A percentile compares a stretch with the other conserved stretches of the same genome.
Conservation (phyloP, 768 basidiomycete genomes). For the Leucogyrophana mollusca region DNA sequence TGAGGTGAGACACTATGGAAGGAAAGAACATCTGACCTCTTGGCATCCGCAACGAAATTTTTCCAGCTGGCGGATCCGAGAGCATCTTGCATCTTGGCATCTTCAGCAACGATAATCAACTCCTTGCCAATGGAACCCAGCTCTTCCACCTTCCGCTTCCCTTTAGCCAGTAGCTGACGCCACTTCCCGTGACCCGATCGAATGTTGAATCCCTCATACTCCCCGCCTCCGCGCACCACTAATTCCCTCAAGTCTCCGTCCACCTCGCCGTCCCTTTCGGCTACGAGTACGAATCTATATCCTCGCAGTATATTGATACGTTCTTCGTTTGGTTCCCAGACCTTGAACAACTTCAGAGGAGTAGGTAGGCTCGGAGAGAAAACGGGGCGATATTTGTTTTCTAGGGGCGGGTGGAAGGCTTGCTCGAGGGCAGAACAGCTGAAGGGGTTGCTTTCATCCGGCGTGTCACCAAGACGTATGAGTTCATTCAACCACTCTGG, state of each 20-base stretch:
- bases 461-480: conserved; percentile 45
- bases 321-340: conserved; percentile 71
- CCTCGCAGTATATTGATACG: conserved; percentile 52
- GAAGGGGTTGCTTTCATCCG: conserved; percentile 30
- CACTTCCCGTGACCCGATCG: conserved; percentile 47
- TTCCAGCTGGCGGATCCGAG: conserved; percentile 57
- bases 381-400: conserved; percentile 56
- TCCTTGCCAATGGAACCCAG: conserved; percentile 33
- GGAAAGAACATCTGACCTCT: conserved; percentile 37
- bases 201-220: conserved; percentile 62
- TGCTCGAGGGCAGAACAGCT: conserved; percentile 45
- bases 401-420: conserved; percentile 46
- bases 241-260: conserved; percentile 52
- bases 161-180: conserved; percentile 50
- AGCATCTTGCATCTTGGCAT: conserved; percentile 42
- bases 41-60: conserved; percentile 48
- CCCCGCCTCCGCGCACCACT: conserved; percentile 54
- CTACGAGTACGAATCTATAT: conserved; percentile 59
- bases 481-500: conserved; percentile 68
- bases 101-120: conserved; percentile 54
- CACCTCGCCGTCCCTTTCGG: conserved; percentile 51
- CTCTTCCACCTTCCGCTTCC: conserved; percentile 44
- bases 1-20: background rate
- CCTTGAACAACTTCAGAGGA: conserved; percentile 46
- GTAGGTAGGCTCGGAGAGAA: conserved; percentile 52